Evolutionary conservation across 108 stramenopile species (phyloP).

Genomic region (Nitzschia sp.): DNA sequence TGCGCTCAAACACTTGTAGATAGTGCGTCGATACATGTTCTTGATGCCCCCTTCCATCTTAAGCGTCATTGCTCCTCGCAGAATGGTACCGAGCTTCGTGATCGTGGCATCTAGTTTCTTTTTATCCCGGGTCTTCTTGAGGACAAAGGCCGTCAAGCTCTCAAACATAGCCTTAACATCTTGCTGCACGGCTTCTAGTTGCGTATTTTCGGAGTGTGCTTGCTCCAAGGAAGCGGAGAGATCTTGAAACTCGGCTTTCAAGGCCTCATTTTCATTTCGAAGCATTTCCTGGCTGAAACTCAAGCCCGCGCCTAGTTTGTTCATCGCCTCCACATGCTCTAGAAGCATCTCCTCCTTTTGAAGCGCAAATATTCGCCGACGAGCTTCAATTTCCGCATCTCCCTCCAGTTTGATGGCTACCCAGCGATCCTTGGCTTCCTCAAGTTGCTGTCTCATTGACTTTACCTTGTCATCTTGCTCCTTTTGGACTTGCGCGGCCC

Average conservation of each 20-base stretch:
- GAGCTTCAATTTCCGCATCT: not conserved
- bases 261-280: conserved; percentile 2
- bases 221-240: not conserved
- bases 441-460: not conserved
- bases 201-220: not conserved
- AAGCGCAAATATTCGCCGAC: not conserved
- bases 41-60: not conserved
- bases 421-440: not conserved
- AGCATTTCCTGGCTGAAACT: not conserved
- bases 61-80: not conserved
- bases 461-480: not conserved
- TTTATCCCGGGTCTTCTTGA: conserved; percentile 5
- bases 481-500: not conserved
- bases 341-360: not conserved
- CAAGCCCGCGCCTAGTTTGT: not conserved
- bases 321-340: not conserved
- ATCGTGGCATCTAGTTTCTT: not conserved
- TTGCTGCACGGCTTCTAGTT: not conserved
- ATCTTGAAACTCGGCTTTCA: not conserved
- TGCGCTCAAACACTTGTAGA: conserved; percentile 5
- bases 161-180: not conserved
- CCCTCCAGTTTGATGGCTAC: not conserved
- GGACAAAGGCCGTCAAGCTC: not conserved
- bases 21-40: conserved; percentile 1
- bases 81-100: not conserved